phyloP scores from a whole-genome alignment of 2,329 filamentous ascomycete genomes.

The Neurospora sp. region DNA sequence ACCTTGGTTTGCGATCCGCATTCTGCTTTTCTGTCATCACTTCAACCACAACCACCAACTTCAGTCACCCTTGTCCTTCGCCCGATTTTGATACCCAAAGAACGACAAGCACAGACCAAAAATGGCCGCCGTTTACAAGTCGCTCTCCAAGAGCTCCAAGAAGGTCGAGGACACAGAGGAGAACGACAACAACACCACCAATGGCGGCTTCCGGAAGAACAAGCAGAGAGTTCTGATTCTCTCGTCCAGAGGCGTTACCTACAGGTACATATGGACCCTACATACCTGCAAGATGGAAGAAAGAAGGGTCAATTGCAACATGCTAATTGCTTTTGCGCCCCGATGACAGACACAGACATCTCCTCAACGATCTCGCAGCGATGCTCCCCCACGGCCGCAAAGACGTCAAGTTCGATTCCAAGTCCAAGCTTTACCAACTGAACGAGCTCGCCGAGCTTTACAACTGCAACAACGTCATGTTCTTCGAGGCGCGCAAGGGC shows the following conservation, averaged over 20 bases:
- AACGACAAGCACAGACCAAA: neutral
- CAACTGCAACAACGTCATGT: constrained; percentile 84
- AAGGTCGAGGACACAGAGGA: constrained; percentile 34
- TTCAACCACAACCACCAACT: constrained; percentile 1
- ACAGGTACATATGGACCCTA: constrained; percentile 45
- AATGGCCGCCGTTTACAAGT: constrained; percentile 72
- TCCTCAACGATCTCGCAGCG: constrained; percentile 78
- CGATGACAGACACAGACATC: constrained; percentile 67
- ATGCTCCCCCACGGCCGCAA: constrained; percentile 88
- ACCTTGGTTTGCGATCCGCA: neutral
- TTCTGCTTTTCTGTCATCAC: neutral
- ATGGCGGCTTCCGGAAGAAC: constrained; percentile 47
- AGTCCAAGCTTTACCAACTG: constrained; percentile 74
- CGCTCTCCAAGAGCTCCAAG: constrained; percentile 50
- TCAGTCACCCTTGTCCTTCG: neutral
- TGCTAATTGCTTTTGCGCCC: neutral
- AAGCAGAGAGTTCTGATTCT: constrained; percentile 78
- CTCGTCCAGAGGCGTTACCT: constrained; percentile 85
- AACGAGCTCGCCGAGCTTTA: constrained; percentile 68
- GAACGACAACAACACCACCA: constrained; percentile 23
- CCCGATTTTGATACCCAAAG: neutral
- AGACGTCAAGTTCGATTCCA: constrained; percentile 94
- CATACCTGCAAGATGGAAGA: neutral
- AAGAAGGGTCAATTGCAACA: neutral
- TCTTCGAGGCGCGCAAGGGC: constrained; percentile 90